Evolutionary conservation across 2,329 filamentous ascomycete genomes (phyloP), one percentile per base, ranked within the genome.

Genomic region (Septoria petroselini): DNA sequence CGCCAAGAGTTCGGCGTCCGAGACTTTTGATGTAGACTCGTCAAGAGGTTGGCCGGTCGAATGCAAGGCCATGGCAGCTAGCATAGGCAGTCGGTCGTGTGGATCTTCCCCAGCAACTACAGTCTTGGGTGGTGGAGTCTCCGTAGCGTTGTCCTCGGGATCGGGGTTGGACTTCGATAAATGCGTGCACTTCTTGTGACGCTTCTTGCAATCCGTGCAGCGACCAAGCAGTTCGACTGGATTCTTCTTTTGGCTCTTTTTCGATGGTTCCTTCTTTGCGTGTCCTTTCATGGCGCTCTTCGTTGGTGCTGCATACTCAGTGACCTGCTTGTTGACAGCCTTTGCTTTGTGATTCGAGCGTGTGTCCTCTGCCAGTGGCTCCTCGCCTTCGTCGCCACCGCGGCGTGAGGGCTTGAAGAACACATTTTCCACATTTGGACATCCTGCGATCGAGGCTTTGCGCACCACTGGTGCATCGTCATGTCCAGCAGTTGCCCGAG

Each of bases 171-270:
- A 25, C 4, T 11, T 27, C 3, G 34, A 17, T 5, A 38, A 38
- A 38, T 47, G 43, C 4, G 5, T 31, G 25, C 43, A 47, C 14
- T 40, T 47, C 35, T 40, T 47, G 5, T 47, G 34, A 2, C 25
- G 23, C 9, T 37, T 29, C 17, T 25, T 47, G n/a, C 43, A 47
- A 29, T 27, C 23, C 5, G 23, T 23, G 27, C 43, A 47, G 6
- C 43, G 42, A 14, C 34, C 31, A 30, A 37, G 25, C 3, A 25
- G n/a, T 12, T 7, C 21, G 7, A 34, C 23, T 30, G 33, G 14
- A 4, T 14, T 23, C 31, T 30, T 46, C 33, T 21, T 38, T 14
- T 18, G 38, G 12, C 12, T 19, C 30, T n/a, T 19, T 12, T 5
- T 33, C 30, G 30, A 18, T 8, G 18, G 21, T 8, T 40, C 46